Conservation (phyloP, 106 monocot genomes). For the Iris macrosiphon region DNA sequence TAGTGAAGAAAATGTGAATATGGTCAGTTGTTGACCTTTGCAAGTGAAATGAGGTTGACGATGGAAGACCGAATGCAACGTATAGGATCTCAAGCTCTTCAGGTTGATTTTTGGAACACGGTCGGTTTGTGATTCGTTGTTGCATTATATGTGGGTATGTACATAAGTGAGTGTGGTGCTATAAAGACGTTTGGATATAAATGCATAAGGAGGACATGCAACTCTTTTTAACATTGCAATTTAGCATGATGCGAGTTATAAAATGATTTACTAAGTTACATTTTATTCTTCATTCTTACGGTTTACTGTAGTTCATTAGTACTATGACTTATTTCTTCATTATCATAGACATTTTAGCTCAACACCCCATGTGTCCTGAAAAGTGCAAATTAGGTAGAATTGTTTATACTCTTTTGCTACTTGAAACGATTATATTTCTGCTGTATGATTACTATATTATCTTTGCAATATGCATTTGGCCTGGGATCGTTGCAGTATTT, state of each 20-base stretch:
- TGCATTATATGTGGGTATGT: constrained; percentile 9
- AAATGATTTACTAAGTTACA: neutral
- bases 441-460: neutral
- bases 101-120: neutral
- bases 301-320: too few relatives aligned
- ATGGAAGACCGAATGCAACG: too few relatives aligned
- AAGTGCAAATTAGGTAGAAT: neutral
- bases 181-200: constrained; percentile 8
- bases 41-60: too few relatives aligned
- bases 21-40: too few relatives aligned
- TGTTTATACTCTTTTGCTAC: too few relatives aligned
- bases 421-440: neutral
- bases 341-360: neutral
- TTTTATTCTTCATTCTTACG: neutral
- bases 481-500: too few relatives aligned
- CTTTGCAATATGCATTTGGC: neutral
- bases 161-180: constrained; percentile 5
- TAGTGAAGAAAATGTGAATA: constrained; percentile 28
- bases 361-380: neutral
- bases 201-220: neutral
- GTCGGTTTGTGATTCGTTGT: constrained; percentile 6
- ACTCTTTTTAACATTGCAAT: neutral
- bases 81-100: constrained; percentile 9
- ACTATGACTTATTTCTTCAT: too few relatives aligned
- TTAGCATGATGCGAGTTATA: too few relatives aligned